Percentiles rank a stretch among this genome's conserved stretches.
Conservation (phyloP, 2,329 filamentous ascomycete species). For the Sarocladiaceae sp. region DNA sequence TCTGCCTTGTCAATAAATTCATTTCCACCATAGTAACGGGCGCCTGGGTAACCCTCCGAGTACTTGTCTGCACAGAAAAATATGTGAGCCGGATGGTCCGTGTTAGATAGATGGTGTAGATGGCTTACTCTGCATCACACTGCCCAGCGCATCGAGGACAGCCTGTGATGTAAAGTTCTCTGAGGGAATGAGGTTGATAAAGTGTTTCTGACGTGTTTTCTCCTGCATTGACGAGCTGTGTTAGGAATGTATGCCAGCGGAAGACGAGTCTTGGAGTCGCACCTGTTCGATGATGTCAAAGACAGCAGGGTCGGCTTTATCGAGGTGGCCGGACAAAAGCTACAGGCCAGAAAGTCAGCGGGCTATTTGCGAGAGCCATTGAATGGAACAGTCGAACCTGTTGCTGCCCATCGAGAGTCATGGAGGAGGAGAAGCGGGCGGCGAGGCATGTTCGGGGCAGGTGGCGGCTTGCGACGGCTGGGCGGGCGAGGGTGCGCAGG, state of each 20-base stretch:
- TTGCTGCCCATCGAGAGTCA: slow-evolving; percentile 50
- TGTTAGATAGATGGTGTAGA: not conserved
- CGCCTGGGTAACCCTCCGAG: slow-evolving; percentile 95
- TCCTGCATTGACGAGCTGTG: slow-evolving; percentile 49
- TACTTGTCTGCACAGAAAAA: slow-evolving; percentile 67
- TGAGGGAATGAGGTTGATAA: slow-evolving; percentile 93
- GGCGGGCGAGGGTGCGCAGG: slow-evolving; percentile 34
- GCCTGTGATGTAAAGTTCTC: slow-evolving; percentile 95
- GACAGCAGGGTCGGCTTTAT: slow-evolving; percentile 79
- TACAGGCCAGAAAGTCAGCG: slow-evolving; percentile 27
- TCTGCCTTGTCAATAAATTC: slow-evolving; percentile 92
- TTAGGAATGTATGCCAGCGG: not conserved
- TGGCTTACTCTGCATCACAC: slow-evolving; percentile 82
- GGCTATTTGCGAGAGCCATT: slow-evolving; percentile 12
- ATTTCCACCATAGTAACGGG: slow-evolving; percentile 94
- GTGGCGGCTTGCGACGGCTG: slow-evolving; percentile 16
- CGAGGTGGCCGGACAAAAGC: slow-evolving; percentile 73
- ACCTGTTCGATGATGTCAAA: slow-evolving; percentile 90
- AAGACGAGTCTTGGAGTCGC: slow-evolving; percentile 16
- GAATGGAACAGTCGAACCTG: slow-evolving; percentile 35
- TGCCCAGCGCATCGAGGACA: slow-evolving; percentile 83
- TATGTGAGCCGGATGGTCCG: not conserved
- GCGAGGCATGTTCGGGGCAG: slow-evolving; percentile 17
- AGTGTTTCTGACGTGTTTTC: slow-evolving; percentile 93
- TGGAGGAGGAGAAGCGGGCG: slow-evolving; percentile 38